Evolutionary conservation across 495 filamentous ascomycete species (phyloP), one percentile per base, ranked within the genome.

Genomic region (Apodospora peruviana): DNA sequence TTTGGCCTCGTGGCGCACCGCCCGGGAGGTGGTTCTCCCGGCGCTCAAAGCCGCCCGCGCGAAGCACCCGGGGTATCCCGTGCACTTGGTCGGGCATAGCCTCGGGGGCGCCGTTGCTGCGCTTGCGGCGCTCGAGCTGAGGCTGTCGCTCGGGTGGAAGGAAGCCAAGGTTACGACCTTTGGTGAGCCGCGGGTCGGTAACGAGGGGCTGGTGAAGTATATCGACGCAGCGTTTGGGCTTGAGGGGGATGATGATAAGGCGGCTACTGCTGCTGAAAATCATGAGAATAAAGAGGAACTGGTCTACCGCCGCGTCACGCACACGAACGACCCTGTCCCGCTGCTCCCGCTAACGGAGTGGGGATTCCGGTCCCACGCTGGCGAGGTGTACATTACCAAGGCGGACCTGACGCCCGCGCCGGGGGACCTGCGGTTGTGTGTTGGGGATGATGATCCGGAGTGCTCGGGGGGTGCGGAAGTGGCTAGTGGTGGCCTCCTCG

Each of bases 51-150:
- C 54, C 4, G 74, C 85, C 2, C 63, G 75, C 5, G 59, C 71
- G 48, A 51, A 73, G 35, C 79, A 91, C 62, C 87, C 87, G 0
- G 70, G 78, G 7, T 91, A 95, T 56, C 64, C 77, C 21, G 66
- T 98, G 17, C 78, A 82, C 3, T 75, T 98, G 1, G 81, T 96
- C 16, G 91, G 93, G 1, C 94, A 98, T 61, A 94, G 88, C 14
- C 80, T 97, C 3, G 93, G 93, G 17, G 93, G 91, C 3, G 94
- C 93, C 0, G 89, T 97, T 0, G 93, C 93, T 2, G 83, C 87
- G 2, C 79, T 98, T 8, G 93, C 90, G 2, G 87, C 78, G 2
- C 73, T 96, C 10, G 94, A 97, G 56, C 45, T 77, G 27, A 63
- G 64, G 49, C 53, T 67, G 24, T 86, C 63, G 55, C 73, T 37